Percentiles rank a stretch among this genome's conserved stretches.
Evolutionary conservation across 129 eudicot species (phyloP).

Genomic region (Lonicera japonica): DNA sequence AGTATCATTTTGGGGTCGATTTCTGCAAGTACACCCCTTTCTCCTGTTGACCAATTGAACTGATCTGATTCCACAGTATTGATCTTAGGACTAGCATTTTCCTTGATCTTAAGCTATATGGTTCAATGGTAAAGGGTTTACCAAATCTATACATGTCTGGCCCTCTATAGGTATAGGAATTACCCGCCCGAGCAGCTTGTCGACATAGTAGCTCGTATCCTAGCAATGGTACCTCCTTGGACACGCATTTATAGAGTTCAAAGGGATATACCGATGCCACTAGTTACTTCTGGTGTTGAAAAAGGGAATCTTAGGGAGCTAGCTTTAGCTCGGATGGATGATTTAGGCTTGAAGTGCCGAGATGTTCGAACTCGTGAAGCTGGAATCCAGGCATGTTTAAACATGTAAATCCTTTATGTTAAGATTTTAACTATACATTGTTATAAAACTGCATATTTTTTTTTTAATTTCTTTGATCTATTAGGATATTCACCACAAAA

Average conservation of each 20-base stretch:
- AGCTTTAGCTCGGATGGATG: conserved; percentile 98
- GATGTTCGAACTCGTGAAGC: conserved; percentile 99
- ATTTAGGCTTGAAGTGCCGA: conserved; percentile 89
- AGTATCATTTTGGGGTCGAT: not conserved
- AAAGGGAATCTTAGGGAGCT: conserved; percentile 96
- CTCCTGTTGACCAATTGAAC: not conserved
- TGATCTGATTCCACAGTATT: not conserved
- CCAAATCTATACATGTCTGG: not conserved
- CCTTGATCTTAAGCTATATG: not conserved
- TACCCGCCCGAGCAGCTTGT: conserved; percentile 99
- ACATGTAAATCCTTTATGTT: not conserved
- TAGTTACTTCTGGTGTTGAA: conserved; percentile 97
- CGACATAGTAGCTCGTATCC: conserved; percentile 89
- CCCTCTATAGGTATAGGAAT: conserved; percentile 69
- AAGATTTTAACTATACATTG: not conserved
- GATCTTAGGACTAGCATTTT: no score
- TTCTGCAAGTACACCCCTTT: not conserved
- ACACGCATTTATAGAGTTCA: conserved; percentile 98
- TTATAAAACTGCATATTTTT: not conserved
- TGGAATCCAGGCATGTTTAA: conserved; percentile 75
- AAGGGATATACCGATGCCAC: conserved; percentile 99
- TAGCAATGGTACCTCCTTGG: conserved; percentile 99
- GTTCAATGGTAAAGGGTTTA: not conserved
- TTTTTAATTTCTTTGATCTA: not conserved
- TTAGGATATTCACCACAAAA: conserved; percentile 93